Percentiles rank a stretch among this genome's conserved stretches.
Evolutionary conservation across 2,329 filamentous ascomycete genomes (phyloP).

Genomic region (Fusarium udum): DNA sequence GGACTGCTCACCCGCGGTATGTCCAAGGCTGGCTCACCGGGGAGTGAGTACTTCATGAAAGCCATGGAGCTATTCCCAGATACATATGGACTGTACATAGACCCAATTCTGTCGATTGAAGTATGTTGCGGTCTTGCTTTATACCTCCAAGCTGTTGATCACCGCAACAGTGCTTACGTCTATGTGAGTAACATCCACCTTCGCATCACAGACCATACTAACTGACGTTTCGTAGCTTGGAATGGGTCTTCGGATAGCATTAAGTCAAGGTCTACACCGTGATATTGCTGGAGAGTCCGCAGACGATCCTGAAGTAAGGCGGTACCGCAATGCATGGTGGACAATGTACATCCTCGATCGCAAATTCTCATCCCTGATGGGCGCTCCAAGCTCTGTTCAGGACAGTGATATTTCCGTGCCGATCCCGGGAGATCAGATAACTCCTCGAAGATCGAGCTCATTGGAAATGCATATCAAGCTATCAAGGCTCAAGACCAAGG

Average conservation of each 20-base stretch:
- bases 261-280: background rate
- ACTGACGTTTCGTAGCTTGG: background rate
- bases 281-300: background rate
- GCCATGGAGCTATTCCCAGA: background rate
- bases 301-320: background rate
- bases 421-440: background rate
- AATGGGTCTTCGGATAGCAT: background rate
- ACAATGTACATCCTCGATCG: background rate
- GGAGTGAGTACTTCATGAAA: background rate
- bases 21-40: background rate
- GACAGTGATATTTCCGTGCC: background rate
- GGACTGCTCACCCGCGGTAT: background rate
- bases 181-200: background rate
- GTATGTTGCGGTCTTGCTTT: background rate
- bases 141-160: background rate
- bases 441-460: background rate
- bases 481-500: background rate
- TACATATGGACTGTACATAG: background rate
- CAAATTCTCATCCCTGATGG: background rate
- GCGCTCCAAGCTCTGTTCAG: background rate
- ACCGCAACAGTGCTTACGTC: background rate
- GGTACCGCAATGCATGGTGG: background rate
- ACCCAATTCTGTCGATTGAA: background rate
- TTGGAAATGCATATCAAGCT: background rate
- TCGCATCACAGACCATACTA: background rate